Percentiles rank a stretch among this genome's conserved stretches.
Evolutionary conservation across 176 grass and related monocot species (phyloP).

Genomic region (Zizania latifolia): DNA sequence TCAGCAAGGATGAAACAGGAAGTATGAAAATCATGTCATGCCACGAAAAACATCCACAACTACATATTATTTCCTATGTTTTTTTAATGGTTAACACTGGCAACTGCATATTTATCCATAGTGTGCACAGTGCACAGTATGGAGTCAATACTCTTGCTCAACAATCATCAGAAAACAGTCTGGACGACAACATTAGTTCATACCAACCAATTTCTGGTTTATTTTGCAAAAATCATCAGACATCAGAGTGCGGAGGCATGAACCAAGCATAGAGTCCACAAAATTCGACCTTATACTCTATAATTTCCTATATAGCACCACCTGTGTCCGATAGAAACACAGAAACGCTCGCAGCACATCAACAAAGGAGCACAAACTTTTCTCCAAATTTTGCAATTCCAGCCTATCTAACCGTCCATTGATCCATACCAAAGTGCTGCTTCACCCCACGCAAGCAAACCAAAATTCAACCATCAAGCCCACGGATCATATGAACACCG

Average conservation of each 20-base stretch:
- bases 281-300: neutral
- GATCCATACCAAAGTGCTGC: neutral
- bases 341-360: neutral
- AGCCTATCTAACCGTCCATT: neutral
- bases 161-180: neutral
- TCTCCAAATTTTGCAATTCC: neutral
- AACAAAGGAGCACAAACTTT: neutral
- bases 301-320: neutral
- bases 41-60: neutral
- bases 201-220: neutral
- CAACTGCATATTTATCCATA: neutral
- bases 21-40: neutral
- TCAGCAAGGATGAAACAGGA: neutral
- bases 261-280: neutral
- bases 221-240: neutral
- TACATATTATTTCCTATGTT: too few species aligned
- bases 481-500: constrained; percentile 1
- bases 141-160: neutral
- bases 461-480: neutral
- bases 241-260: neutral
- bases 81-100: too few species aligned
- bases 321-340: neutral
- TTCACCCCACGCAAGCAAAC: neutral
- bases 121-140: neutral
- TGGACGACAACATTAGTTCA: neutral